Evolutionary conservation across 306 rosid genomes (phyloP), one percentile per base, ranked within the genome.

Genomic region (Rubus idaeus): DNA sequence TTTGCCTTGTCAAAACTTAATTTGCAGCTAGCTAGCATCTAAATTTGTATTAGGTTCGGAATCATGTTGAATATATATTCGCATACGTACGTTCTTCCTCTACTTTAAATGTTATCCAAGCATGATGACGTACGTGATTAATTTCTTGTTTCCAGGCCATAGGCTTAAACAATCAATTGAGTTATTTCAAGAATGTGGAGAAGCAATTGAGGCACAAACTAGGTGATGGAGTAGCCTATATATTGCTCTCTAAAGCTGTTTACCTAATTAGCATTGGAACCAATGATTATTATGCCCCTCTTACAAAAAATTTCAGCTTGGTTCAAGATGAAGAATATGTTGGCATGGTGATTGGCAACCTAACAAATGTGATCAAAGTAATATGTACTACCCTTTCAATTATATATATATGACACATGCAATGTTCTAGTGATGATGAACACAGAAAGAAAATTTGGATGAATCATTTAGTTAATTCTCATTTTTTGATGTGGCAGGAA

Each of bases 151-250:
- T 45, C 11, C 70, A 88, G 89, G 86, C 73, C 10, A 44, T 80
- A 76, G 78, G 81, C 87, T 81, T 87, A 0, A 39, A 73, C 9
- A 82, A 87, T 42, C 93, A 90, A 73, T 71, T 82, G 18, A 46
- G 76, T 44, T 76, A 84, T 68, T 85, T 87, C 50, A 77, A 85
- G 73, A 82, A 73, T 3, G 77, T 87, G 11, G 86, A 49, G 76
- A 83, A 64, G 37, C 0, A 47, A 18, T 16, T 84, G 26, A 84
- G 71, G 23, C 6, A 73, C 65, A 83, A 76, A 65, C 61, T 82
- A 3, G 96, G 90, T 5, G 13, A 53, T 11, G 49, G 13, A 61
- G 78, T 64, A 78, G 79, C 84, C n/a, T 60, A 75, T 42, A 55
- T 20, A 18, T 67, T 87, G 57, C 0, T 90, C 1, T 75, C 85